Evolutionary conservation across 192 early-diverging fungal species (phyloP), one percentile per base, ranked within the genome.

Genomic region (Backusella sp.): DNA sequence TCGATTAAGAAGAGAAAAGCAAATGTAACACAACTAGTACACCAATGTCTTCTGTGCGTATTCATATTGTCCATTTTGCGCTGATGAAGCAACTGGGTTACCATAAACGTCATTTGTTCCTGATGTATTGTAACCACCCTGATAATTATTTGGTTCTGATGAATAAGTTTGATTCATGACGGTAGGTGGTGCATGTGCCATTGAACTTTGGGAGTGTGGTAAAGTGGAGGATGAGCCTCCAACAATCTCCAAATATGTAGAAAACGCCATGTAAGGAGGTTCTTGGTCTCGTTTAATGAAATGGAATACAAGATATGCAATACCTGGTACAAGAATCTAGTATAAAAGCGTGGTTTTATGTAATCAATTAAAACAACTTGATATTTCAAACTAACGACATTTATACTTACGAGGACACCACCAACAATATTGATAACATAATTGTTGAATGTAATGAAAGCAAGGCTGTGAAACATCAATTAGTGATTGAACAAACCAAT

Each of bases 261-360:
- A 69, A 36, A 69, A 69, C 21, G 68, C 36, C 68, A 69, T 69
- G 36, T 41, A 69, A 12, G 34, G 35, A 19, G 68, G 68, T 4
- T 69, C 68, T 36, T 69, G 34, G n/a, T 34, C 68, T 41, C 37
- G 35, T n/a, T 21, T 69, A 23, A 37, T 69, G 21, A 39, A 69
- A 23, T 69, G 68, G 9, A 69, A 69, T 41, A 39, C 36, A 23
- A 69, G 17, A 21, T 41, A 69, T 41, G 37, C 68, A 37, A 69
- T 39, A 69, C 68, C 68, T 23, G 37, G 34, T 23, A 37, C 68
- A 39, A 36, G 35, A 69, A 69, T 69, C 68, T 69, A 69, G 26
- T 28, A 28, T 21, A n/a, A 28, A 36, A 66, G 30, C 32, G 0
- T 44, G 17, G 14, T 17, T 2, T 67, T 35, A 67, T 67, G 28